phyloP scores from a whole-genome alignment of 1,284 basidiomycete genomes.

The Thecaphora thlaspeos region DNA sequence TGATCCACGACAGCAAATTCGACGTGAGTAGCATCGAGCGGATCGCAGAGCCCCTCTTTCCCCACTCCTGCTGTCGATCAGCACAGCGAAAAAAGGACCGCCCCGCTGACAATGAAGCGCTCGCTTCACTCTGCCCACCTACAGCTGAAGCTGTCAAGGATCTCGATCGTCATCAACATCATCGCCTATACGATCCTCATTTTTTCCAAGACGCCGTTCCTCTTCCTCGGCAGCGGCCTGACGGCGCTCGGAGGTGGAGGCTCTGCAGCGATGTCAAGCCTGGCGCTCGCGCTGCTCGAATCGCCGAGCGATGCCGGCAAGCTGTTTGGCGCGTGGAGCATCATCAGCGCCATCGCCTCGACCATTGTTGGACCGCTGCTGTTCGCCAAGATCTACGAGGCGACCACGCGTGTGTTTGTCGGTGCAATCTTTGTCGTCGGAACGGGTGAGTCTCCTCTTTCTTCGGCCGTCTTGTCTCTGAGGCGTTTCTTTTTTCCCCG shows the following conservation, averaged over 20 bases:
- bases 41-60: too few relatives aligned
- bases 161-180: conserved; percentile 25
- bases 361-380: conserved; percentile 50
- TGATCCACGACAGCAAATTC: conserved; percentile 55
- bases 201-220: conserved; percentile 18
- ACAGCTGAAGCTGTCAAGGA: conserved; percentile 25
- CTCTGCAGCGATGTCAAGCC: conserved; percentile 51
- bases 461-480: neutral
- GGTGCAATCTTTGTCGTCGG: conserved; percentile 42
- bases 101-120: too few relatives aligned
- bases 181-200: conserved; percentile 22
- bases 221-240: conserved; percentile 28
- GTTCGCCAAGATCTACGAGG: conserved; percentile 42
- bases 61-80: too few relatives aligned
- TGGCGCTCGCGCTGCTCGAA: conserved; percentile 48
- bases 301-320: conserved; percentile 50
- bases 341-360: conserved; percentile 43
- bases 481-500: neutral
- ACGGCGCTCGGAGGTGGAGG: conserved; percentile 44
- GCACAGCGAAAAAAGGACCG: too few relatives aligned
- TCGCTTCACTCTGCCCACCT: too few relatives aligned
- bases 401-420: conserved; percentile 30
- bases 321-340: conserved; percentile 54
- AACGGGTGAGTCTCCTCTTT: conserved; percentile 6
- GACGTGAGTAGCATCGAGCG: conserved; percentile 28